phyloP scores from a whole-genome alignment of 148 eudicot genomes.

The Oxyria digyna region DNA sequence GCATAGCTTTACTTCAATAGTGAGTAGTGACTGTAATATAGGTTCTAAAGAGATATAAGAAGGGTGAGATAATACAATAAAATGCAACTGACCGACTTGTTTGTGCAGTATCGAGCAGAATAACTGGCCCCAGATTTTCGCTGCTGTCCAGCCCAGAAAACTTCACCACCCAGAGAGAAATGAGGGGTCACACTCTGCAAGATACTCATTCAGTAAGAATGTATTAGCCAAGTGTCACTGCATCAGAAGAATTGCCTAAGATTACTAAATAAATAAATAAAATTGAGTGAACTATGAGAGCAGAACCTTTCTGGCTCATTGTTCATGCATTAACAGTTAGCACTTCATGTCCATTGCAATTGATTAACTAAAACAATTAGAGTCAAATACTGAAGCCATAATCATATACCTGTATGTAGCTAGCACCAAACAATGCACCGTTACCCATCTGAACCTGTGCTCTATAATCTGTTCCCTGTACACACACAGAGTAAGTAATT shows the following conservation, averaged over 20 bases:
- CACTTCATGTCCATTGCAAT: neutral
- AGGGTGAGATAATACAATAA: too few species aligned
- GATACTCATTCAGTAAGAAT: neutral
- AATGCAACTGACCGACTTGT: slow-evolving; percentile 27
- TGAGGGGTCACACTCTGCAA: slow-evolving; percentile 89
- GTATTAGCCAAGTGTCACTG: neutral
- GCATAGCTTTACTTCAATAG: neutral
- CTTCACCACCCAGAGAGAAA: slow-evolving; percentile 86
- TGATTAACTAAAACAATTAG: neutral
- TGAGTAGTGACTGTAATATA: neutral
- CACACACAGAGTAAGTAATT: slow-evolving; percentile 4
- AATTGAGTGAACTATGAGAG: neutral
- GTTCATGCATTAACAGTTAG: neutral
- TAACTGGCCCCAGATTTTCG: slow-evolving; percentile 85
- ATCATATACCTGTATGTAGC: slow-evolving; percentile 75
- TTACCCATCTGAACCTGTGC: slow-evolving; percentile 78
- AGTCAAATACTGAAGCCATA: neutral
- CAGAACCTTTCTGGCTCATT: neutral
- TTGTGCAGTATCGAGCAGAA: slow-evolving; percentile 83
- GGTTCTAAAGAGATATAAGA: too few species aligned
- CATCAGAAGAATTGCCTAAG: neutral
- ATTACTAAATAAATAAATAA: too few species aligned
- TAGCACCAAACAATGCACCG: slow-evolving; percentile 74
- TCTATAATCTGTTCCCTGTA: slow-evolving; percentile 76
- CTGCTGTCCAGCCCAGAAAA: slow-evolving; percentile 91